Base-by-base conservation (phyloP, 83 land plant genomes). In the Larix sibirica region DNA sequence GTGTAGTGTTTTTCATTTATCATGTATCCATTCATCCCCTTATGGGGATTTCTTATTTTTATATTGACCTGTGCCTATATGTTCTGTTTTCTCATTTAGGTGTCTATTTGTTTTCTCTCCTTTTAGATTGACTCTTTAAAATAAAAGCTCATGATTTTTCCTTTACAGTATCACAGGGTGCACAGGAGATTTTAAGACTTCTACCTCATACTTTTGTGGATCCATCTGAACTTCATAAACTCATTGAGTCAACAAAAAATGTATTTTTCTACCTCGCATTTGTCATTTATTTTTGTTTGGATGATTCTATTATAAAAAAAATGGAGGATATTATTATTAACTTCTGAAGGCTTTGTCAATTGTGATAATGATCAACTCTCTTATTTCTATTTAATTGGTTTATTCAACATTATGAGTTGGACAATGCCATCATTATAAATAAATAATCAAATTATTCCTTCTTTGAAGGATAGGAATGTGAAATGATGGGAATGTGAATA, bases 121-220 rank as follows among this genome's bases (percentile, higher is more conserved):
- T 38, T 83, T n/a, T 9, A 14, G 16, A 42, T n/a, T 33, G 6
- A 47, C 75, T 1, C 21, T 28, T 67, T 20, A 59, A 62, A 33
- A 40, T 81, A 28, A n/a, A 33, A 3, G 4, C 24, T 56, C 28
- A 4, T 38, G 70, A 77, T 59, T 28, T 60, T 58, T 8, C 69
- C 80, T 33, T 73, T 90, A 63, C 88, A 97, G 99, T 93, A 74
- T 96, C 99, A 54, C 90, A 81, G 21, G 99, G 98, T 36, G 99
- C 98, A 40, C 99, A 94, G 88, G 98, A 97, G 83, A 93, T 97
- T 50, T 92, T 97, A 50, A 89, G 90, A 82, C 93, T 97, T 68
- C 88, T 97, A 59, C 99, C 99, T 81, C 98, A 97, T 86, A 86
- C 85, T 40, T 96, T 90, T 88, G 91, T 97, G 76, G 90, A 91